Evolutionary conservation across 345 rosid genomes (phyloP), one percentile per base, ranked within the genome.

Genomic region (Eucalyptus rudis): DNA sequence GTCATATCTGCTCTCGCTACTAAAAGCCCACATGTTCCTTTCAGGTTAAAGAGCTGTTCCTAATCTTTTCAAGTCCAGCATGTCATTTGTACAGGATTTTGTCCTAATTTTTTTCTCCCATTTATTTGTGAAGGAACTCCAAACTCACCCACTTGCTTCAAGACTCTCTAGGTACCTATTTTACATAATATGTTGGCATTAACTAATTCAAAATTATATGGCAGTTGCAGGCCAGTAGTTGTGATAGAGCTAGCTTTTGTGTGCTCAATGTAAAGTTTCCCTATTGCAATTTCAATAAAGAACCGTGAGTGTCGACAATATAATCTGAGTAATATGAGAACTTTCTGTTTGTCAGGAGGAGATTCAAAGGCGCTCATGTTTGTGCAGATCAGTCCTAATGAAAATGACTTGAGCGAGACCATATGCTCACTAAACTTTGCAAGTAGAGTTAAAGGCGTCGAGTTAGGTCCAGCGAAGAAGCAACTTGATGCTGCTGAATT

Each of bases 121-220:
- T 89, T 80, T 88, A 87, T 44, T 47, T 49, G n/a, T 93, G 95
- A 90, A 98, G 99, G 94, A 98, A 98, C 91, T 98, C 99, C 89
- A 98, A 96, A 95, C 99, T 98, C 88, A 96, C 99, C 8, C 99
- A 96, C 90, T 92, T 96, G 93, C 99, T 98, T 92, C 99, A 98
- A 91, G 99, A 96, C 88, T 98, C 99, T 91, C 91, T 98, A 90
- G 99, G 99, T 96, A 92, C 86, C 80, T 81, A 22, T 25, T 45
- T 15, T 5, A 27, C 19, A 5, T 29, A 29, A 81, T 83, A 24
- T 29, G 49, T 56, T 22, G 47, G 84, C 84, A 76, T 76, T 76
- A 76, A 76, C 83, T 36, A 76, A 36, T 76, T 36, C 47, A 71
- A 71, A 36, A 76, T 76, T 76, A 40, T 40, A 36, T 20, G 83